Base-by-base conservation (phyloP, 2,329 filamentous ascomycete species). In the Helotiales sp. region DNA sequence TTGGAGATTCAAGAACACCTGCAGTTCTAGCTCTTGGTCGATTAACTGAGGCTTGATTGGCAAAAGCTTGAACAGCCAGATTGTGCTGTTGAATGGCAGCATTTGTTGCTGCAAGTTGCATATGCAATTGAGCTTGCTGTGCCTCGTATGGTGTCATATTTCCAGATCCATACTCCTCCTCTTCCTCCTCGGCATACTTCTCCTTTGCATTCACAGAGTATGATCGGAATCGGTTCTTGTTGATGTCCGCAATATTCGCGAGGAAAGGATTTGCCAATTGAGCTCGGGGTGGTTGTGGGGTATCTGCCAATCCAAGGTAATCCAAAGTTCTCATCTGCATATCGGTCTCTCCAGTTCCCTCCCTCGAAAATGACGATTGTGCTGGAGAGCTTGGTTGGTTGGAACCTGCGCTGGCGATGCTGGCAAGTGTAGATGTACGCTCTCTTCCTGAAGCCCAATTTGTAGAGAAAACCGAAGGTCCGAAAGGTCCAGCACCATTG, bases 121-220 rank as follows among this genome's bases (percentile, higher is more conserved):
- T 86, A 71, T 89, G 86, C 40, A 89, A 80, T 59, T 85, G 82
- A 28, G 87, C 87, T 65, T 90, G 86, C 68, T 88, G 88, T 61
- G 87, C 84, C 68, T 89, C 86, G 52, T 86, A 80, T 22, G 80
- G 80, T 63, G 87, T 77, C 66, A 81, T 77, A 24, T 84, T 84
- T 30, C 72, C 76, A 59, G 69, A 68, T 8, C 78, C 75, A 43
- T 86, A 89, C 68, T 91, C 93, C 17, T 92, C 90, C 68, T 93
- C 91, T 61, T 96, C 94, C 55, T 93, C 91, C 74, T 96, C 93
- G 2, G 92, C 94, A 75, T 98, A 98, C 79, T 96, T 96, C 78
- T 98, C 95, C 80, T 97, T 97, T 64, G 97, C 96, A 79, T 99
- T 99, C 71, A 99, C 96, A 0, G 96, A 99, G 79, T 97, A 98